Percentiles rank a stretch among this genome's conserved stretches.
Evolutionary conservation across 306 rosid genomes (phyloP).

Genomic region (Senna siamea): DNA sequence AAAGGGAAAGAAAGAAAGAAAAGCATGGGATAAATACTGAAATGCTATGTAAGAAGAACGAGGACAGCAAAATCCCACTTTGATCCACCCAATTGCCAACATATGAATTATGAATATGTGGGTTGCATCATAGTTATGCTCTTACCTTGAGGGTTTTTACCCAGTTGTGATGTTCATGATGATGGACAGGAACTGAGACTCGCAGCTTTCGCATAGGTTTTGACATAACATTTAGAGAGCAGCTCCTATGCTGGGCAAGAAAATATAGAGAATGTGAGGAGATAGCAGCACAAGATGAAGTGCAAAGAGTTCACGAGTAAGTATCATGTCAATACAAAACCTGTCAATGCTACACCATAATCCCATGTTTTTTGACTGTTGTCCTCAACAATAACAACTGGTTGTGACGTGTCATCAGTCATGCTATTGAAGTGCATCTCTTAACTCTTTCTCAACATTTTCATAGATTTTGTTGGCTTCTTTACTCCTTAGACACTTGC

Average conservation of each 20-base stretch:
- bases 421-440: neutral
- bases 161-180: conserved; percentile 33
- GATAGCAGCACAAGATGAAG: conserved; percentile 40
- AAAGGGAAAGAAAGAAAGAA: too few relatives aligned
- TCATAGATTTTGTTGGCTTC: neutral
- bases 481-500: neutral
- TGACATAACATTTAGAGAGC: conserved; percentile 41
- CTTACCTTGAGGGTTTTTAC: conserved; percentile 3
- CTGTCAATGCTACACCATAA: conserved; percentile 32
- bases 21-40: too few relatives aligned
- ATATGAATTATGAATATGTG: conserved; percentile 3
- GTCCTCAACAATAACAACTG: conserved; percentile 36
- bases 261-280: conserved; percentile 41
- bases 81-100: neutral
- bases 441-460: neutral
- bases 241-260: conserved; percentile 27
- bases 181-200: conserved; percentile 12
- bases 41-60: too few relatives aligned
- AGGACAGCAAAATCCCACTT: too few relatives aligned
- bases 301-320: conserved; percentile 41
- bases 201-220: conserved; percentile 51
- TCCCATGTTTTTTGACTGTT: conserved; percentile 42
- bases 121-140: conserved; percentile 10
- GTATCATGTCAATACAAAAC: conserved; percentile 51
- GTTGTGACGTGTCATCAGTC: neutral